phyloP scores from a whole-genome alignment of 371 early-diverging fungal genomes.

The Apophysomyces sp. region DNA sequence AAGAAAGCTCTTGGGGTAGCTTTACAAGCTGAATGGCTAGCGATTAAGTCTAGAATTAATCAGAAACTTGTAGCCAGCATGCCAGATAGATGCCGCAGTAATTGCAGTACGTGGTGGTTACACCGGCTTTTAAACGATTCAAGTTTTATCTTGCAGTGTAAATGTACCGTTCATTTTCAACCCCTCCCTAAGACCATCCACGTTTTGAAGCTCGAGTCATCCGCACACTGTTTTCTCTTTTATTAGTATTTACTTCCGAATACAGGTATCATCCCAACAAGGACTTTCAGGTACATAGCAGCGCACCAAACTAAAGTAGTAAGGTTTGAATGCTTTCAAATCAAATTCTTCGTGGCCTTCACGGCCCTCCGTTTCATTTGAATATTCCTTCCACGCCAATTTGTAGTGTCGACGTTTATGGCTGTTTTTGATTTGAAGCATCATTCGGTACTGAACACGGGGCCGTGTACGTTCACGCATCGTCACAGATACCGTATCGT shows the following conservation, averaged over 20 bases:
- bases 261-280: not conserved
- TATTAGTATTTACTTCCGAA: not conserved
- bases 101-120: too few species aligned
- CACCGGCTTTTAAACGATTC: too few species aligned
- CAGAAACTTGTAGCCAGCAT: too few species aligned
- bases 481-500: constrained; percentile 10
- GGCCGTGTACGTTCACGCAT: constrained; percentile 27
- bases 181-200: too few species aligned
- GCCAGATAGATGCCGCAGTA: too few species aligned
- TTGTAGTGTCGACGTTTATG: constrained; percentile 55
- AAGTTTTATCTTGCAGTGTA: too few species aligned
- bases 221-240: not conserved
- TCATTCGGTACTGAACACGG: constrained; percentile 30
- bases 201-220: too few species aligned
- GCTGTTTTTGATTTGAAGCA: constrained; percentile 36
- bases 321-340: constrained; percentile 19
- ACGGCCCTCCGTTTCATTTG: constrained; percentile 16
- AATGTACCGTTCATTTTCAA: too few species aligned
- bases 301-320: constrained; percentile 22
- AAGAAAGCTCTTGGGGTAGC: too few species aligned
- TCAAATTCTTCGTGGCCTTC: constrained; percentile 20
- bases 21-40: too few species aligned
- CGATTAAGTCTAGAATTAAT: too few species aligned
- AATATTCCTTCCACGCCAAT: constrained; percentile 50
- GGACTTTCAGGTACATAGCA: constrained; percentile 3